These are phyloP conservation scores for Debaryomyces tyrocola DNA, from an alignment of 805 yeast species.

Conservation along the genomic window DNA sequence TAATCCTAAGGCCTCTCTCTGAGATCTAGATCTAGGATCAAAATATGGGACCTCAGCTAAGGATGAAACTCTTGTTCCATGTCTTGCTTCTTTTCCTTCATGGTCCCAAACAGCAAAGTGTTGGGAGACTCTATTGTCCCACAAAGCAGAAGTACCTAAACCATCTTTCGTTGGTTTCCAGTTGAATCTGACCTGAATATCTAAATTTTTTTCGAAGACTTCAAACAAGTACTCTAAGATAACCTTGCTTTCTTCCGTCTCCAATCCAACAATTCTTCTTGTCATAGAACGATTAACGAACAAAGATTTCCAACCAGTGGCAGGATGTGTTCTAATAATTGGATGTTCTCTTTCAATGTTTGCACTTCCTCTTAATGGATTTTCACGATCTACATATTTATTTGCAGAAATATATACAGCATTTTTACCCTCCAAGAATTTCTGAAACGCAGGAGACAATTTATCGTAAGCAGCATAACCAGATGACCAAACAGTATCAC, in stretches of 20 bases:
- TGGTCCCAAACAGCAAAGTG: slow-evolving; percentile 58
- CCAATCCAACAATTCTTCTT: slow-evolving; percentile 51
- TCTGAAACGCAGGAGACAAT: slow-evolving; percentile 50
- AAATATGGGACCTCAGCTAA: slow-evolving; percentile 55
- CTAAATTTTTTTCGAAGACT: slow-evolving; percentile 51
- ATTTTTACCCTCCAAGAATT: slow-evolving; percentile 52
- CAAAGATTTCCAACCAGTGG: slow-evolving; percentile 61
- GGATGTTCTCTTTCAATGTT: slow-evolving; percentile 60
- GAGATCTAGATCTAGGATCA: slow-evolving; percentile 50
- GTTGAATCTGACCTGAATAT: slow-evolving; percentile 54
- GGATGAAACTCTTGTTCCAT: slow-evolving; percentile 50
- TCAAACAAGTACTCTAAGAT: slow-evolving; percentile 47
- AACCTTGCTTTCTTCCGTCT: slow-evolving; percentile 49
- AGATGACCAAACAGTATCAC: slow-evolving; percentile 57
- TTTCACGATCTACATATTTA: slow-evolving; percentile 40
- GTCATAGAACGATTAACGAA: slow-evolving; percentile 55
- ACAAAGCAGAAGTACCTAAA: slow-evolving; percentile 51
- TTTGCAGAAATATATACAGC: slow-evolving; percentile 46
- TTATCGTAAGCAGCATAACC: slow-evolving; percentile 62
- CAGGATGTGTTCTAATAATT: slow-evolving; percentile 62
- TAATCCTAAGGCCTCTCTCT: slow-evolving; percentile 51
- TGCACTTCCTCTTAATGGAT: slow-evolving; percentile 48
- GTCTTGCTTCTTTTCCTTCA: slow-evolving; percentile 45
- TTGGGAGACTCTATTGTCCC: slow-evolving; percentile 59
- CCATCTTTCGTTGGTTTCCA: slow-evolving; percentile 47